Conservation (phyloP, 306 rosid species). For the Corylus heterophylla region DNA sequence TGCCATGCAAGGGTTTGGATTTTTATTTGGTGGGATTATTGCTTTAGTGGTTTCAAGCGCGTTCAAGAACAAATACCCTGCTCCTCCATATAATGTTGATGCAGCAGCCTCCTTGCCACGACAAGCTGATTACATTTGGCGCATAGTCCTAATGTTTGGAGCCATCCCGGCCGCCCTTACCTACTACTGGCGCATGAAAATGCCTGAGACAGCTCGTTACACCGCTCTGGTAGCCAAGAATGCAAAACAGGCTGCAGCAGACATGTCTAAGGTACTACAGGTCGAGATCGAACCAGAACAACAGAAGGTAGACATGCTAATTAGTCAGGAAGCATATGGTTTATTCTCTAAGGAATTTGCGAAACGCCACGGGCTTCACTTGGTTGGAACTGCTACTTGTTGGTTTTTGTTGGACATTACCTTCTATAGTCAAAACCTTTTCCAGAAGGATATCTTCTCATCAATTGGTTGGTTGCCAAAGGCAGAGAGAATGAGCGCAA, state of each 20-base stretch:
- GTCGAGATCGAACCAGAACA: slow-evolving; percentile 17
- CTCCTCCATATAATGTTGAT: background rate
- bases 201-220: slow-evolving; percentile 34
- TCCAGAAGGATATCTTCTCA: slow-evolving; percentile 19
- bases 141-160: slow-evolving; percentile 26
- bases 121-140: slow-evolving; percentile 27
- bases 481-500: slow-evolving; percentile 3
- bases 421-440: slow-evolving; percentile 21
- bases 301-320: background rate
- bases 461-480: slow-evolving; percentile 17
- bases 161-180: slow-evolving; percentile 22
- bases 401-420: slow-evolving; percentile 25
- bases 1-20: slow-evolving; percentile 27
- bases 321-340: background rate
- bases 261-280: slow-evolving; percentile 26
- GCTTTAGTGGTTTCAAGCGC: slow-evolving; percentile 1
- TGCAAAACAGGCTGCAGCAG: slow-evolving; percentile 23
- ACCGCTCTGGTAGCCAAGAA: slow-evolving; percentile 24
- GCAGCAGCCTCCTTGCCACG: background rate
- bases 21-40: slow-evolving; percentile 15
- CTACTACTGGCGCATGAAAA: slow-evolving; percentile 29
- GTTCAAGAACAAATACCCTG: slow-evolving; percentile 1
- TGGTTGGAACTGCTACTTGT: slow-evolving; percentile 6
- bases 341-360: slow-evolving; percentile 17
- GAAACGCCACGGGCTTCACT: slow-evolving; percentile 18